Evolutionary conservation across 306 rosid genomes (phyloP).

Genomic region (Gillenia trifoliata): DNA sequence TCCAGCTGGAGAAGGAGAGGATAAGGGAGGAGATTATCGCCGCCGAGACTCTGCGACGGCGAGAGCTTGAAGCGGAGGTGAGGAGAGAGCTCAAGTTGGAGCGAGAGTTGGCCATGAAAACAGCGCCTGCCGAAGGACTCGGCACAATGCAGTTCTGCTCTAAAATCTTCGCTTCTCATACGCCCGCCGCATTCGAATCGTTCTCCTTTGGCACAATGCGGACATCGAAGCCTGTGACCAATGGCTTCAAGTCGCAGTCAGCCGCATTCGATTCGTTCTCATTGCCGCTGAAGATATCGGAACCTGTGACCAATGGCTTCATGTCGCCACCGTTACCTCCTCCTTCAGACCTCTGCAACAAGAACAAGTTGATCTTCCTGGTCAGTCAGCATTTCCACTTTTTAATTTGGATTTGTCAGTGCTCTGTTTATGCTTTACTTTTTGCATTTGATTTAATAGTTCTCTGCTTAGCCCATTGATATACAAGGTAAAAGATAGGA

Average conservation of each 20-base stretch:
- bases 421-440: no score
- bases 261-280: background rate
- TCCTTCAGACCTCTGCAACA: background rate
- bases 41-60: conserved; percentile 28
- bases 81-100: conserved; percentile 43
- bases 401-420: background rate
- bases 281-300: background rate
- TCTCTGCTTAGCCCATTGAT: no score
- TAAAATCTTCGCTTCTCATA: background rate
- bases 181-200: background rate
- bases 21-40: conserved; percentile 42
- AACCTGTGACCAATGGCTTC: background rate
- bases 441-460: background rate
- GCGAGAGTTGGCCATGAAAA: conserved; percentile 24
- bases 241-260: no score
- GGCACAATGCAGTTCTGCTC: conserved; percentile 9
- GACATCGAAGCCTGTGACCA: no score
- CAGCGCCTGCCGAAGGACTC: background rate
- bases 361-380: conserved; percentile 33
- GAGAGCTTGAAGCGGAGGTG: conserved; percentile 47
- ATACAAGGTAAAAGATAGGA: background rate
- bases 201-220: no score
- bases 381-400: conserved; percentile 11
- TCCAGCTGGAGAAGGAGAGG: conserved; percentile 40
- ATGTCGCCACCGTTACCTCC: background rate